Evolutionary conservation across 139 green algal species (phyloP).

Genomic region (Spirogloea muscicola): DNA sequence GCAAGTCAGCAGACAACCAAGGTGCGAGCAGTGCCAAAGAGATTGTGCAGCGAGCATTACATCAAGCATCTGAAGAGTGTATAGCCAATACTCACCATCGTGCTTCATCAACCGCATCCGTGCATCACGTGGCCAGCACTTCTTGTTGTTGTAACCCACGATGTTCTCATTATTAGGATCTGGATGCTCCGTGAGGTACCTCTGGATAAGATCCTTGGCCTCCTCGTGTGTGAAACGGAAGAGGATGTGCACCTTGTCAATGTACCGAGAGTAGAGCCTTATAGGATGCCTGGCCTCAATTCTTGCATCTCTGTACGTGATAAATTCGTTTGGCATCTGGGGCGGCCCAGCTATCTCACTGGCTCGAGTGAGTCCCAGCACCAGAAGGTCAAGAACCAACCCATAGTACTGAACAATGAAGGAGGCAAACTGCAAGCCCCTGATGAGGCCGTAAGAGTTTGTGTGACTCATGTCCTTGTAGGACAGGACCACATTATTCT

Average conservation of each 20-base stretch:
- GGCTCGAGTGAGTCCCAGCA: conserved; percentile 93
- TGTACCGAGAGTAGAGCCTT: conserved; percentile 92
- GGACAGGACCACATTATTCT: conserved; percentile 60
- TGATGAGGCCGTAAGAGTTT: conserved; percentile 96
- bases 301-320: conserved; percentile 81
- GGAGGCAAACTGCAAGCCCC: conserved; percentile 94
- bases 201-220: conserved; percentile 57
- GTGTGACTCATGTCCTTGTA: conserved; percentile 97
- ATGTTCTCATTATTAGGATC: conserved; percentile 99
- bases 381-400: conserved; percentile 92
- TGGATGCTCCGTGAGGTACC: conserved; percentile 97
- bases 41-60: too few relatives aligned
- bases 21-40: too few relatives aligned
- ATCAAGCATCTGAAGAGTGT: too few relatives aligned
- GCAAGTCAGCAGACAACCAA: too few relatives aligned
- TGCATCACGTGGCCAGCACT: conserved; percentile 97
- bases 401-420: conserved; percentile 97
- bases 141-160: conserved; percentile 99
- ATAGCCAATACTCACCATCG: conserved; percentile 59
- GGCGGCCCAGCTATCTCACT: conserved; percentile 90
- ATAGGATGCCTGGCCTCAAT: conserved; percentile 94
- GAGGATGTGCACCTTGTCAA: conserved; percentile 81
- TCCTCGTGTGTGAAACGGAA: conserved; percentile 93
- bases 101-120: conserved; percentile 99
- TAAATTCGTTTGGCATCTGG: conserved; percentile 93